A percentile compares a stretch with the other conserved stretches of the same genome.
These are phyloP conservation scores for Linnemannia exigua DNA, from an alignment of 192 early-diverging fungal genomes.

Conservation along the genomic window DNA sequence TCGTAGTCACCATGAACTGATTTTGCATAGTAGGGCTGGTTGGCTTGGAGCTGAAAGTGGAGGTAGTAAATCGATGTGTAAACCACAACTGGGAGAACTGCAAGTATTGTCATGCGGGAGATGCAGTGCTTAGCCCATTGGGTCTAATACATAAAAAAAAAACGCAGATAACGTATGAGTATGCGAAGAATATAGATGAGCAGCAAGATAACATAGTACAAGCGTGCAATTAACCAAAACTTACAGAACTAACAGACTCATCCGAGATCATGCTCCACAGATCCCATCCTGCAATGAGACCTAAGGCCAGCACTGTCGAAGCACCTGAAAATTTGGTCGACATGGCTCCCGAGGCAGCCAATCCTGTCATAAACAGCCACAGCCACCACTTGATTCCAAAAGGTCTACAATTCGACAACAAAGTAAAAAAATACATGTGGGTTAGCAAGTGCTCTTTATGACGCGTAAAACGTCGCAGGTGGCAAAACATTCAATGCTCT, in stretches of 20 bases:
- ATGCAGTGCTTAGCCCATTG: conserved; percentile 72
- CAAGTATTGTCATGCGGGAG: conserved; percentile 78
- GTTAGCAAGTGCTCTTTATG: not conserved
- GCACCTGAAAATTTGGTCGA: conserved; percentile 91
- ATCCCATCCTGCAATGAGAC: conserved; percentile 77
- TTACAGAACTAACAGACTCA: conserved; percentile 23
- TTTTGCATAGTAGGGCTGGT: conserved; percentile 58
- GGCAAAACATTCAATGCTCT: conserved; percentile 11
- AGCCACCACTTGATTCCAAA: conserved; percentile 87
- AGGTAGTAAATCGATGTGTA: conserved; percentile 87
- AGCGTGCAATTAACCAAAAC: not conserved
- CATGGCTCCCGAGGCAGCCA: conserved; percentile 73
- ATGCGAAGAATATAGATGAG: not conserved
- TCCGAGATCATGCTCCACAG: conserved; percentile 82
- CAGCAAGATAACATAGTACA: not conserved
- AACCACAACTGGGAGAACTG: conserved; percentile 78
- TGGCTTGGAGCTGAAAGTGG: conserved; percentile 82
- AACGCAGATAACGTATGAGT: not conserved
- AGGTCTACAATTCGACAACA: conserved; percentile 52
- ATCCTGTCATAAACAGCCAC: conserved; percentile 84
- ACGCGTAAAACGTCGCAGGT: no score
- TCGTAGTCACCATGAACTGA: conserved; percentile 59
- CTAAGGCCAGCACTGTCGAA: conserved; percentile 82
- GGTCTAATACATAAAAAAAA: no score
- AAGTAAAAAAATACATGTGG: not conserved